Conservation (phyloP, 2,329 filamentous ascomycete species). For the Xylariaceae sp. region DNA sequence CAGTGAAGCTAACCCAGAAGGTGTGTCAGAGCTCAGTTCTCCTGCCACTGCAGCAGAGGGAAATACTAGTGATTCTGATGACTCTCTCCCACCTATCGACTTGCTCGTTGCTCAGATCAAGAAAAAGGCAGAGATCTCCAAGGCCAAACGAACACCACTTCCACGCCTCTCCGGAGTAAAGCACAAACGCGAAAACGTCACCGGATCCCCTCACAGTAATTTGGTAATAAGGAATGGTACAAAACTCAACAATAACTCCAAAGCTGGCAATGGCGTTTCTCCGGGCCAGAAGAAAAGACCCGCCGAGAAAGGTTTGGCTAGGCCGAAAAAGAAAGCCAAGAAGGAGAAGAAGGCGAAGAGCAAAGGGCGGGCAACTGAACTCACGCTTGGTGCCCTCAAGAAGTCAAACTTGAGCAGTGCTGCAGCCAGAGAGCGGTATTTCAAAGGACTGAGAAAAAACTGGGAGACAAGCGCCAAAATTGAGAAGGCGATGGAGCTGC, state of each 20-base stretch:
- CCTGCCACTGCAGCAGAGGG: not conserved
- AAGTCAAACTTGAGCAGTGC: slow-evolving; percentile 25
- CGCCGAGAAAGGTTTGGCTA: not conserved
- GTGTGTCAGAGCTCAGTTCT: not conserved
- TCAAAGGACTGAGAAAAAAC: slow-evolving; percentile 26
- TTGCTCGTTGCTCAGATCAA: slow-evolving; percentile 3
- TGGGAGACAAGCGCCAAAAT: slow-evolving; percentile 33
- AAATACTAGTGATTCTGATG: slow-evolving; percentile 7
- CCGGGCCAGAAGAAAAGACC: slow-evolving; percentile 13
- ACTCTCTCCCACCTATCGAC: slow-evolving; percentile 15
- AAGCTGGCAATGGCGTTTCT: not conserved
- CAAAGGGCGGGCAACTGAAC: slow-evolving; percentile 16
- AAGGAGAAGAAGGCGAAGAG: slow-evolving; percentile 8
- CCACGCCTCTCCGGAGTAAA: not conserved
- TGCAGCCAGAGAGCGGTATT: slow-evolving; percentile 27
- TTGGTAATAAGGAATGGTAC: not conserved
- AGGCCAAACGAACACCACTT: not conserved
- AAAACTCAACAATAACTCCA: not conserved
- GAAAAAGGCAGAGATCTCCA: not conserved
- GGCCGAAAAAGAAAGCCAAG: slow-evolving; percentile 14
- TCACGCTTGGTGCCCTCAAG: slow-evolving; percentile 27
- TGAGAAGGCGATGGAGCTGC: slow-evolving; percentile 30
- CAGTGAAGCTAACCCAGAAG: not conserved
- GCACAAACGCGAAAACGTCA: not conserved
- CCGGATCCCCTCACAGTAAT: not conserved